A percentile compares a stretch with the other conserved stretches of the same genome.
Evolutionary conservation across 164 flowering plant species (phyloP).

Genomic region (Aristolochia californica): DNA sequence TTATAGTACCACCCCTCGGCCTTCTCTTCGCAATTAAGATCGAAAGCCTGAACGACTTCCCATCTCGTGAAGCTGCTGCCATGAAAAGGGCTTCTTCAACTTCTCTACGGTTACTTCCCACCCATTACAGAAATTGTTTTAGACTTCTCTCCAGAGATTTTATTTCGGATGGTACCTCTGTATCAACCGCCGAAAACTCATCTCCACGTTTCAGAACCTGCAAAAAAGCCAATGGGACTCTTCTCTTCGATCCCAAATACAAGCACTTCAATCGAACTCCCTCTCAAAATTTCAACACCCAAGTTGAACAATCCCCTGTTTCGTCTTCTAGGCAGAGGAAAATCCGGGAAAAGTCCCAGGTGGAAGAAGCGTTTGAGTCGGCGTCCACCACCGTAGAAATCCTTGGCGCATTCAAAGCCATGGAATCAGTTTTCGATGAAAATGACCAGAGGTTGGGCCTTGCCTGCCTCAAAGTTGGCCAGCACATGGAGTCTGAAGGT

Average conservation of each 20-base stretch:
- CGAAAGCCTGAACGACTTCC: too few relatives aligned
- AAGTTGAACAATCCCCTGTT: constrained; percentile 25
- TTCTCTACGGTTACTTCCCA: too few relatives aligned
- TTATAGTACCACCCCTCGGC: too few relatives aligned
- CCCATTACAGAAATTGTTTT: too few relatives aligned
- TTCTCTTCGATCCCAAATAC: constrained; percentile 1
- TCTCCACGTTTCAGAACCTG: too few relatives aligned
- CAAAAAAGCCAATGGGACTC: background rate
- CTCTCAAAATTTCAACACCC: constrained; percentile 40
- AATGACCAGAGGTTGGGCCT: constrained; percentile 44
- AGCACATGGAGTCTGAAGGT: constrained; percentile 65
- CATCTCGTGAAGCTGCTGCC: too few relatives aligned
- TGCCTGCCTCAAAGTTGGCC: constrained; percentile 68
- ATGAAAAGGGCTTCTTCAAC: too few relatives aligned
- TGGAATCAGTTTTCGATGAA: constrained; percentile 58
- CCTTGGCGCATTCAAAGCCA: constrained; percentile 40
- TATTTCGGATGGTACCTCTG: too few relatives aligned
- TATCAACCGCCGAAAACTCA: too few relatives aligned
- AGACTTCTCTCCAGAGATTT: too few relatives aligned
- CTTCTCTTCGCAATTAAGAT: too few relatives aligned
- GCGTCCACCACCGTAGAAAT: constrained; percentile 49
- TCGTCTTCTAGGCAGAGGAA: constrained; percentile 53
- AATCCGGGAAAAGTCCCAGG: constrained; percentile 33
- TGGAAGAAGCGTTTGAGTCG: constrained; percentile 74
- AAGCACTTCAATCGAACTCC: constrained; percentile 13